A percentile compares a stretch with the other conserved stretches of the same genome.
phyloP scores from a whole-genome alignment of 495 filamentous ascomycete species.

The Annulohypoxylon bovei region DNA sequence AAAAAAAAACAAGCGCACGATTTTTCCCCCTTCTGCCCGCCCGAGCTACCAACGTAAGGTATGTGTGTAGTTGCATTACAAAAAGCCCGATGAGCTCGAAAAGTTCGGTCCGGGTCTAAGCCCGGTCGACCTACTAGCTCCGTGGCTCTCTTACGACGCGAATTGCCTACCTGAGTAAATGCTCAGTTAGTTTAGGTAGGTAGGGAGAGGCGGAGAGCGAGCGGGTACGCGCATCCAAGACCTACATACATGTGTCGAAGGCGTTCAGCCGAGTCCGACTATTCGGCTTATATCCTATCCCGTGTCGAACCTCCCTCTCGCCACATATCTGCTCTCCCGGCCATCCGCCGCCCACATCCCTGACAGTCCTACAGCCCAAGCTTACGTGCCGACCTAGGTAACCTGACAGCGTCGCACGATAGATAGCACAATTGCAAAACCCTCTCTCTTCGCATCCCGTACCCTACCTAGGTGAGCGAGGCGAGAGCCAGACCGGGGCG shows the following conservation, averaged over 20 bases:
- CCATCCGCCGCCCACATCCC: not conserved
- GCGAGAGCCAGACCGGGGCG: not conserved
- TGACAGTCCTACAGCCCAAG: conserved; percentile 1
- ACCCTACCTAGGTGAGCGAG: conserved; percentile 6
- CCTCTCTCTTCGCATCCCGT: too few species aligned
- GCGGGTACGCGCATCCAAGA: not conserved
- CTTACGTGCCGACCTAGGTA: not conserved
- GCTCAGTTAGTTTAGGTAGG: too few species aligned
- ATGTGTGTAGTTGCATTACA: too few species aligned
- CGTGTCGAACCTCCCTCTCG: not conserved
- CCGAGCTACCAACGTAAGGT: not conserved
- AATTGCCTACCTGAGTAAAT: not conserved
- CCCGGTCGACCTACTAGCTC: not conserved
- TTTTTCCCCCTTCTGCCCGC: not conserved
- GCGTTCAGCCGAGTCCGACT: not conserved
- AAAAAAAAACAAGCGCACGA: not conserved
- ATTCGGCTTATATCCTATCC: not conserved
- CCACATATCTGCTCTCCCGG: not conserved
- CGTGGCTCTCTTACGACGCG: not conserved
- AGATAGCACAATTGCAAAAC: not conserved
- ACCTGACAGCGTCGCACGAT: not conserved
- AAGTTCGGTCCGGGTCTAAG: not conserved
- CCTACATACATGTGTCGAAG: not conserved
- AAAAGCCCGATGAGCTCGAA: not conserved
- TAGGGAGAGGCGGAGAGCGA: not conserved